Evolutionary conservation across 345 rosid species (phyloP).

Genomic region (Balakata baccata): DNA sequence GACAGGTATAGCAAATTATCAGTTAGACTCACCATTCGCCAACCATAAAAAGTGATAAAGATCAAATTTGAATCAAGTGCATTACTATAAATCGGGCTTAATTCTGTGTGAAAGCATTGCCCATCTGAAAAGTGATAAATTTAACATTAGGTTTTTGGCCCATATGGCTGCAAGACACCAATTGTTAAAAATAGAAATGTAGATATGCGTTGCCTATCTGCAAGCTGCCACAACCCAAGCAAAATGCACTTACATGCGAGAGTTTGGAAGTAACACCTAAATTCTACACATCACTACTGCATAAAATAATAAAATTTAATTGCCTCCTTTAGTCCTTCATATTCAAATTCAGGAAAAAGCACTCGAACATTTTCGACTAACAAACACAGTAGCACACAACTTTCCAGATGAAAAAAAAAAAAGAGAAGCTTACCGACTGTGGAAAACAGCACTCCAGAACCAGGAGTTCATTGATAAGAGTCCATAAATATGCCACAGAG

Average conservation of each 20-base stretch:
- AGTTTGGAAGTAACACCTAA: neutral
- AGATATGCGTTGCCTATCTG: too few species aligned
- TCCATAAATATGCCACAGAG: slow-evolving; percentile 70
- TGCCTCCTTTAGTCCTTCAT: neutral
- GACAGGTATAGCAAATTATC: too few species aligned
- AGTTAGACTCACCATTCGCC: neutral
- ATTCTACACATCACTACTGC: neutral
- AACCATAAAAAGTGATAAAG: neutral
- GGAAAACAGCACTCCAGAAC: slow-evolving; percentile 88
- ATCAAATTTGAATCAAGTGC: neutral
- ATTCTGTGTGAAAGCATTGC: neutral
- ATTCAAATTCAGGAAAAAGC: neutral
- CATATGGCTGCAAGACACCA: too few species aligned
- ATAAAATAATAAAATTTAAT: neutral
- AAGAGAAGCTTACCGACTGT: slow-evolving; percentile 54
- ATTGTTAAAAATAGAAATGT: too few species aligned
- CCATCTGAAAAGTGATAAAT: too few species aligned
- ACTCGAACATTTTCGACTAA: neutral
- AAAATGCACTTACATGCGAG: too few species aligned
- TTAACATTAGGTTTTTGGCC: too few species aligned
- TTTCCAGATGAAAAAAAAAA: neutral
- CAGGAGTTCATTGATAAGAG: slow-evolving; percentile 70
- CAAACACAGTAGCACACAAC: neutral
- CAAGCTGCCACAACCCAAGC: too few species aligned
- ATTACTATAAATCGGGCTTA: neutral